Percentiles rank a stretch among this genome's conserved stretches.
Evolutionary conservation across 192 early-diverging fungal species (phyloP).

Genomic region (Chytriomyces sp.): DNA sequence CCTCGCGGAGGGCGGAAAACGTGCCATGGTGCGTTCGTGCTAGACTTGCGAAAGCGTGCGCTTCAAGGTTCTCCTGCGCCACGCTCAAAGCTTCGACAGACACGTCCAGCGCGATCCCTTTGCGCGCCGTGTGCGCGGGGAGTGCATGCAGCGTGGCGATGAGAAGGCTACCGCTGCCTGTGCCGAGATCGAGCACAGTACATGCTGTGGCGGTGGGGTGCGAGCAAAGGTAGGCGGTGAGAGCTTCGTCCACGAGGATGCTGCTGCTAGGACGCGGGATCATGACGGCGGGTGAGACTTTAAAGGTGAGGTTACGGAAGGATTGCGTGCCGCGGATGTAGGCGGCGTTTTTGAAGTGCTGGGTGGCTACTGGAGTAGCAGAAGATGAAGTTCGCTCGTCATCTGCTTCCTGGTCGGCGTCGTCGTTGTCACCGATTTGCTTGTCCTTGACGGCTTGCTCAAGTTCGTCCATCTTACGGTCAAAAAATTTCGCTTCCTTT

Average conservation of each 20-base stretch:
- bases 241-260: conserved; percentile 9
- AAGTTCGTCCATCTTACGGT: conserved; percentile 10
- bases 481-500: conserved; percentile 20
- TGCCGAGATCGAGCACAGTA: conserved; percentile 23
- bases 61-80: background rate
- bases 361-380: background rate
- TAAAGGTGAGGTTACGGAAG: conserved; percentile 10
- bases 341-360: conserved; percentile 2
- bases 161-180: conserved; percentile 21
- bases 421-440: background rate
- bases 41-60: background rate
- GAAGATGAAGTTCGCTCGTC: background rate
- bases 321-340: conserved; percentile 5
- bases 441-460: background rate
- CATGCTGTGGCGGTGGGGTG: background rate
- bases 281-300: conserved; percentile 24
- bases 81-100: conserved; percentile 9
- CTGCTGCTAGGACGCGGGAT: conserved; percentile 8
- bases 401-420: background rate
- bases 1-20: background rate
- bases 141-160: conserved; percentile 9
- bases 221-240: background rate
- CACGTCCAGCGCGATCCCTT: conserved; percentile 16
- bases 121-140: background rate
- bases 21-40: background rate